Base-by-base conservation (phyloP, 1,284 basidiomycete genomes). In the Cryptococcus sp. region DNA sequence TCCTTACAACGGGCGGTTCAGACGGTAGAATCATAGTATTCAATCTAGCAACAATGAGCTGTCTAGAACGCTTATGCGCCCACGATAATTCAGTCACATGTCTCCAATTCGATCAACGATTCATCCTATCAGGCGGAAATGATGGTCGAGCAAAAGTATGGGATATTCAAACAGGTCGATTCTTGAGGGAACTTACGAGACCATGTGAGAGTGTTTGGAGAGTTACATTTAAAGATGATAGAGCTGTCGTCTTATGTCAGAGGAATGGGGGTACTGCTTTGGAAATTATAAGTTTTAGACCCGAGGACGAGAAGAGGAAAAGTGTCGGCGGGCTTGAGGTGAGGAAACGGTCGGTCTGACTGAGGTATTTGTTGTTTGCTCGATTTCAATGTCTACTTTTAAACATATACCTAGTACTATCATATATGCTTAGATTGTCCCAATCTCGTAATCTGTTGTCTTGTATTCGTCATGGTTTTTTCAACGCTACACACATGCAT, bases 1-100 rank as follows among this genome's bases (percentile, higher is more conserved):
- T 86, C 24, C 83, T 98, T 50, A 86, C 87, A 41, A 96, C 92
- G 0, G 93, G 91, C 45, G 92, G 91, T 18, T 91, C 91, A 1
- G 93, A 97, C 66, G 94, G 94, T 1, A 84, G 91, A 0, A 87
- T 98, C 36, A 91, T 98, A 67, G 86, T 89, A 28, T 97, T 92
- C 75, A 83, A 85, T 44, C 80, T 96, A 19, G 71, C 76, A 31
- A 82, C 82, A 41, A 78, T 78, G 57, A 75, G 78, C 36, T 78
- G 78, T 46, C 64, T 68, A 14, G 68, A 74, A 56, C 66, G 71
- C 3, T 53, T 75, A 10, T 76, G 74, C 52, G 90, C 90, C 2
- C 93, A 98, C 78, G 89, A 92, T 75, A 91, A 90, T 54, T 86
- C 85, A 37, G 89, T 98, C 23, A 93, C 92, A 0, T 85, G 87